phyloP scores from a whole-genome alignment of 305 asterid species.

The Fraxinus dipetala region DNA sequence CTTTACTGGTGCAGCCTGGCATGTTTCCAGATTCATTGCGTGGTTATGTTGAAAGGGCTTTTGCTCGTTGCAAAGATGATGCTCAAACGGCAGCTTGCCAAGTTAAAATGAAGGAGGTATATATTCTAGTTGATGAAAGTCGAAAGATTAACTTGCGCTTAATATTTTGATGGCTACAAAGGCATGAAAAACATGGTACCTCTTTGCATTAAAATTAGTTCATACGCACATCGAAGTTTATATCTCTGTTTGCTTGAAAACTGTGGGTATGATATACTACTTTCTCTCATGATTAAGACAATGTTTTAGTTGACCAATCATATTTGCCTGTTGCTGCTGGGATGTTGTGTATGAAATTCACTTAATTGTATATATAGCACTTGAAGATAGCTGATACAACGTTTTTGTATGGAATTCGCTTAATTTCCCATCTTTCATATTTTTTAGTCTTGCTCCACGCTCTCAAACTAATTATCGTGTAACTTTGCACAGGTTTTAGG shows the following conservation, averaged over 20 bases:
- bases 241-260: conserved; percentile 17
- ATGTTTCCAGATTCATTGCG: conserved; percentile 81
- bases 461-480: background rate
- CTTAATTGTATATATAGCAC: background rate
- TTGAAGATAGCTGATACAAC: background rate
- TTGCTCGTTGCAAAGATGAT: conserved; percentile 94
- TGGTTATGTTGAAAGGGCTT: conserved; percentile 98
- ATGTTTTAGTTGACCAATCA: background rate
- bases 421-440: background rate
- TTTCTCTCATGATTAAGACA: background rate
- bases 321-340: background rate
- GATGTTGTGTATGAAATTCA: background rate
- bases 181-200: conserved; percentile 19
- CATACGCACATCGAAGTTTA: background rate
- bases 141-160: conserved; percentile 5
- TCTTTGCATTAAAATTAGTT: conserved; percentile 6
- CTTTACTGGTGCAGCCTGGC: conserved; percentile 63
- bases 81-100: conserved; percentile 77
- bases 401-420: background rate
- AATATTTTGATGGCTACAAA: conserved; percentile 12
- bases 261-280: background rate
- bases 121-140: conserved; percentile 5
- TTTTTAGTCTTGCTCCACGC: background rate
- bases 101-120: conserved; percentile 90
- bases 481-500: background rate